These are phyloP conservation scores for Saccharomyces kudriavzevii DNA, from an alignment of 805 yeast genomes.

Conservation along the genomic window DNA sequence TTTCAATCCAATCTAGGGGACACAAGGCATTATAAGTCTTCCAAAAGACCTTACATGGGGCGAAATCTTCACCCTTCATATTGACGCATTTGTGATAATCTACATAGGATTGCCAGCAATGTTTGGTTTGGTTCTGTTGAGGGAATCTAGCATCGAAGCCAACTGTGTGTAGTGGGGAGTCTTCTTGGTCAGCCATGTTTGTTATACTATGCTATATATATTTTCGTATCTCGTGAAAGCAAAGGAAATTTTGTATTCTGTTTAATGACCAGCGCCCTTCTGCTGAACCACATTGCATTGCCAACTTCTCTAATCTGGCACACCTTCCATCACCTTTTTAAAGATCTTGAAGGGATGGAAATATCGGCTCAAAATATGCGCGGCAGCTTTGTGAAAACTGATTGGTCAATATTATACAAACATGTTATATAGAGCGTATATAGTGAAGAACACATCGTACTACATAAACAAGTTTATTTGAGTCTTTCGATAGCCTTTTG, in stretches of 20 bases:
- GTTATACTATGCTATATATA: background rate
- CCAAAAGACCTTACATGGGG: constrained; percentile 93
- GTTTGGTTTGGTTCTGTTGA: constrained; percentile 93
- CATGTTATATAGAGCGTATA: background rate
- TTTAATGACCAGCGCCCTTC: background rate
- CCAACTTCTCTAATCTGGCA: background rate
- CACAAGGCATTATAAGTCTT: constrained; percentile 82
- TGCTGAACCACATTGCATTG: background rate
- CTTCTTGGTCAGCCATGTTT: constrained; percentile 22
- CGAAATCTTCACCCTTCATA: constrained; percentile 96
- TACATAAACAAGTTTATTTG: background rate
- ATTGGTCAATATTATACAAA: background rate
- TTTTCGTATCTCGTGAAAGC: background rate
- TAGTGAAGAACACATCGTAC: background rate
- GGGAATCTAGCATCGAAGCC: constrained; percentile 94
- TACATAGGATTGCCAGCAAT: constrained; percentile 96
- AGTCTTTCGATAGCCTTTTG: constrained; percentile 21
- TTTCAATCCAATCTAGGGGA: constrained; percentile 77
- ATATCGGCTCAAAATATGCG: background rate
- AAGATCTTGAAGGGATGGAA: background rate
- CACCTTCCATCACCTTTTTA: background rate
- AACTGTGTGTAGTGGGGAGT: constrained; percentile 49
- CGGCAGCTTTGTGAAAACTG: background rate
- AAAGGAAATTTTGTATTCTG: background rate
- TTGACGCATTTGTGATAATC: constrained; percentile 96